Evolutionary conservation across 495 filamentous ascomycete genomes (phyloP).

Genomic region (Neurospora sp.): DNA sequence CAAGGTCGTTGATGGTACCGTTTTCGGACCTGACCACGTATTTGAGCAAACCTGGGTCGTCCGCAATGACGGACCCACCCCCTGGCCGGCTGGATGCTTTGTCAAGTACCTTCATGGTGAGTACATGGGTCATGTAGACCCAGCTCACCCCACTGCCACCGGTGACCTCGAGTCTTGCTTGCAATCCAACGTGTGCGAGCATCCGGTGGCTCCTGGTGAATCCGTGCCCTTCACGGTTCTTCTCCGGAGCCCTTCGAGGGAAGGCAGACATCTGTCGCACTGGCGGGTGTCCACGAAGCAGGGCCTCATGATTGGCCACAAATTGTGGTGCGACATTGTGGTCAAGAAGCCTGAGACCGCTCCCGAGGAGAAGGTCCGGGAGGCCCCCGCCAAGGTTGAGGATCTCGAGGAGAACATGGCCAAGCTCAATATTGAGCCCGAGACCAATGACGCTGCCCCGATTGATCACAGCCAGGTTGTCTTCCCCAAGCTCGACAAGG

Average conservation of each 20-base stretch:
- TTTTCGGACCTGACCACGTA: conserved; percentile 51
- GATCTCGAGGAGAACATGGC: conserved; percentile 13
- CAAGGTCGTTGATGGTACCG: conserved; percentile 66
- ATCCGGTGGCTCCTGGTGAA: conserved; percentile 60
- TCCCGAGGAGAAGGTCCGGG: neutral
- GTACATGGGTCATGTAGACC: conserved; percentile 83
- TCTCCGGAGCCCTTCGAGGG: conserved; percentile 64
- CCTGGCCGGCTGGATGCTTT: conserved; percentile 84
- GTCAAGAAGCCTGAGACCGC: conserved; percentile 36
- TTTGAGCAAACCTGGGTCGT: conserved; percentile 93
- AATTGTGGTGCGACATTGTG: conserved; percentile 87
- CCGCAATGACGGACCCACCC: conserved; percentile 63
- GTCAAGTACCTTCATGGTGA: conserved; percentile 91
- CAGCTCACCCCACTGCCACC: conserved; percentile 63
- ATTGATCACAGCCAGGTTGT: conserved; percentile 64
- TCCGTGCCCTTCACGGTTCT: conserved; percentile 71
- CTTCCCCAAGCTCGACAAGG: conserved; percentile 93
- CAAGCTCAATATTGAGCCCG: conserved; percentile 11
- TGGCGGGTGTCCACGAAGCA: conserved; percentile 86
- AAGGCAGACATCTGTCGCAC: conserved; percentile 77
- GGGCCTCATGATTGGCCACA: conserved; percentile 78
- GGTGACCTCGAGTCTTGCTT: conserved; percentile 60
- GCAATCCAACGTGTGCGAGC: conserved; percentile 68
- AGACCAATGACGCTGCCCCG: conserved; percentile 7
- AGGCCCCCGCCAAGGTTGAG: conserved; percentile 5